Evolutionary conservation across 177 flowering plant genomes (phyloP).

Genomic region (Vitis hybrid): DNA sequence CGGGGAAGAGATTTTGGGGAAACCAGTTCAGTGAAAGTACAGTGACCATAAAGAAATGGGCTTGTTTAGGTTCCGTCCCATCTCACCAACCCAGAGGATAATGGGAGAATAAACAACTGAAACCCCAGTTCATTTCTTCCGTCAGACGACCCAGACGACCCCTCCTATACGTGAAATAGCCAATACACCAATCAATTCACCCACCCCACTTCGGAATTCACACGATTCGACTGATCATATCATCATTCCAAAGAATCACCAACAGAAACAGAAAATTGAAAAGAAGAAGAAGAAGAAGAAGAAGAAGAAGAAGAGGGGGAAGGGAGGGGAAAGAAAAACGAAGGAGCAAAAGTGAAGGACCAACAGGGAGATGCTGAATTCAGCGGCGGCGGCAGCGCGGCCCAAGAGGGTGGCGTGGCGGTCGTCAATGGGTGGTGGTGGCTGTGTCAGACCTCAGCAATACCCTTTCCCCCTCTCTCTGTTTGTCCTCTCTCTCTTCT

Average conservation of each 20-base stretch:
- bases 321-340: slow-evolving; percentile 2
- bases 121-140: neutral
- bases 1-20: neutral
- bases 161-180: neutral
- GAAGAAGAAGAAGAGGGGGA: too few species aligned
- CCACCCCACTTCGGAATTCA: neutral
- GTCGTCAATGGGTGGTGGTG: slow-evolving; percentile 21
- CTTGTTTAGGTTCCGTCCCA: slow-evolving; percentile 8
- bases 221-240: neutral
- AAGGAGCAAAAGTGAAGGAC: neutral
- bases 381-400: slow-evolving; percentile 6
- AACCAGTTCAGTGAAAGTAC: neutral
- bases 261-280: neutral
- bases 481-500: slow-evolving; percentile 4
- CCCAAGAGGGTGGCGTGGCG: slow-evolving; percentile 13
- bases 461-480: neutral
- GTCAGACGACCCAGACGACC: neutral
- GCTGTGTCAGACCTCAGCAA: slow-evolving; percentile 17
- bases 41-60: neutral
- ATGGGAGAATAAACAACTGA: neutral
- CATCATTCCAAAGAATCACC: neutral
- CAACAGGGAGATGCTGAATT: neutral
- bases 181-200: neutral
- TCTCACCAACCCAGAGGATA: slow-evolving; percentile 4
- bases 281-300: too few species aligned